phyloP scores from a whole-genome alignment of 768 basidiomycete genomes.

The Aureoboletus auriporus region DNA sequence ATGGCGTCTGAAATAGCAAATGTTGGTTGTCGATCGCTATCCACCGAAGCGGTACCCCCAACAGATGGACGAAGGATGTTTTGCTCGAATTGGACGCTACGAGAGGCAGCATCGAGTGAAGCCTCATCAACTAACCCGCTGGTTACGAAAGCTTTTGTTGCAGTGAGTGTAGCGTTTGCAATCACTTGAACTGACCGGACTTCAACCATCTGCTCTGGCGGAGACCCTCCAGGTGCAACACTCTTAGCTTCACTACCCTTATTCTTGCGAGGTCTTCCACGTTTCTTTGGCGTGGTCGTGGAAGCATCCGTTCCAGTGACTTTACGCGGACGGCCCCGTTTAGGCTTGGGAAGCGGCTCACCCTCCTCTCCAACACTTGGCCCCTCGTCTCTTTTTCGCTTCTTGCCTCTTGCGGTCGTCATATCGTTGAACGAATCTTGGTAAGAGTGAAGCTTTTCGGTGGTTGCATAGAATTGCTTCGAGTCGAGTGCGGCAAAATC shows the following conservation, averaged over 20 bases:
- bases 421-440: constrained; percentile 48
- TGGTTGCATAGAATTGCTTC: constrained; percentile 52
- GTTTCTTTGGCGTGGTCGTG: constrained; percentile 28
- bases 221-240: constrained; percentile 4
- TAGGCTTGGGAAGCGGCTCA: constrained; percentile 29
- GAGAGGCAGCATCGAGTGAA: neutral
- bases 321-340: constrained; percentile 58
- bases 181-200: neutral
- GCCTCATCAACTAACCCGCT: neutral
- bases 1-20: no score
- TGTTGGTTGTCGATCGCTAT: neutral
- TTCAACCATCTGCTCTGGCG: constrained; percentile 1
- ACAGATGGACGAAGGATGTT: neutral
- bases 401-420: constrained; percentile 19
- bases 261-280: constrained; percentile 33
- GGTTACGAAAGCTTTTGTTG: neutral
- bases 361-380: constrained; percentile 12
- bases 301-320: constrained; percentile 10
- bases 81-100: neutral
- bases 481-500: constrained; percentile 47
- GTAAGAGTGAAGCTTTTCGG: constrained; percentile 38
- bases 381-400: constrained; percentile 30
- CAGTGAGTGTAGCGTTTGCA: neutral
- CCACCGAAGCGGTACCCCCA: neutral
- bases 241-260: constrained; percentile 1